A percentile compares a stretch with the other conserved stretches of the same genome.
Conservation (phyloP, 2,329 filamentous ascomycete genomes). For the Sphaerulina musiva region DNA sequence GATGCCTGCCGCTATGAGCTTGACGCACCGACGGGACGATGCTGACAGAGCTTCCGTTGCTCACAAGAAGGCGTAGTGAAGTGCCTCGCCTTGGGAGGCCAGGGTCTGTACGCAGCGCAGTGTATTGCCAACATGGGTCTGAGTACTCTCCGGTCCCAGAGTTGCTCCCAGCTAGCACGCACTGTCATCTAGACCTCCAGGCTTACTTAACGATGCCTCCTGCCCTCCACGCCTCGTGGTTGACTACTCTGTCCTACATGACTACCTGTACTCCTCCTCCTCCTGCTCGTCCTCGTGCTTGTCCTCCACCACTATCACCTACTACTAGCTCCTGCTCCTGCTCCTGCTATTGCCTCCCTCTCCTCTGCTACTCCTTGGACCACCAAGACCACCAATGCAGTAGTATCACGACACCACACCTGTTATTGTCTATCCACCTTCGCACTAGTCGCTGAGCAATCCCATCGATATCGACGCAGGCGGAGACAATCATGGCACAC, state of each 20-base stretch:
- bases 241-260: neutral
- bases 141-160: neutral
- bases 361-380: neutral
- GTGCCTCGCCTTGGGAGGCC: slow-evolving; percentile 1
- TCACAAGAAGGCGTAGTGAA: neutral
- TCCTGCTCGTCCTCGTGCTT: too few species aligned
- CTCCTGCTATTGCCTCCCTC: neutral
- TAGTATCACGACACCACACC: too few species aligned
- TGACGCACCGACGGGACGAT: slow-evolving; percentile 5
- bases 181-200: neutral
- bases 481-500: slow-evolving; percentile 13
- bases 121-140: slow-evolving; percentile 5
- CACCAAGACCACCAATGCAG: too few species aligned
- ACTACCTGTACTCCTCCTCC: neutral
- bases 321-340: neutral
- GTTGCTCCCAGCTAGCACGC: neutral
- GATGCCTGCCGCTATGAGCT: slow-evolving; percentile 1
- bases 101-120: neutral
- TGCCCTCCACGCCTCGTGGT: neutral
- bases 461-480: neutral
- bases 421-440: neutral
- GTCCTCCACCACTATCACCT: too few species aligned
- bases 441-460: neutral
- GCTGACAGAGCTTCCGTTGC: slow-evolving; percentile 10
- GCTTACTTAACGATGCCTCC: slow-evolving; percentile 1